Base-by-base conservation (phyloP, 2,329 filamentous ascomycete genomes). In the Claviceps capensis region DNA sequence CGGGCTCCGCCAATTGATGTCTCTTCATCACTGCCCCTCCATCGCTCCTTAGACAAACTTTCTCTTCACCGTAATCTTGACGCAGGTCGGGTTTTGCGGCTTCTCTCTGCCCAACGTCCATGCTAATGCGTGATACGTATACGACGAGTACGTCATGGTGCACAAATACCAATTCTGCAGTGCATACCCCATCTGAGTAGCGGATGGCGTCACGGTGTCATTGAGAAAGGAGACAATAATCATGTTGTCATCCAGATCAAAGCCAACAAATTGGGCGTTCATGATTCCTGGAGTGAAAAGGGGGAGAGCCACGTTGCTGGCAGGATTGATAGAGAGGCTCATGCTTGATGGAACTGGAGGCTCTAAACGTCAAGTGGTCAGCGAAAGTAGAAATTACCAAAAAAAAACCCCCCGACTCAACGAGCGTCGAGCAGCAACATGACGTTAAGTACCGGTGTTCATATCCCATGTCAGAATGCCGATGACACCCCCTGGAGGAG, bases 31-130 rank as follows among this genome's bases (percentile, higher is more conserved):
- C 8, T 42, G 4, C 1, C 8, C 17, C 43, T 17, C 43, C 22
- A 14, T n/a, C 43, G 6, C 17, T 8, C 9, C 5, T 11, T 55
- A 53, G 1, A 55, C 45, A 49, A 56, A 59, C 46, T 53, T 41
- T 30, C 59, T 52, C 50, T 48, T 44, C 5, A 61, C 59, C 34
- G 56, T 48, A 37, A 61, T 53, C 52, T 57, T 58, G 52, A 55
- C 47, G 54, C 59, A 61, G 50, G 50, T 59, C 3, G 57, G 57
- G 51, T 61, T 61, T 53, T 61, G 58, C 9, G 59, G 59, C 49
- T 52, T 52, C 11, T 4, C 43, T 11, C 13, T 49, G 22, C 48
- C 53, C 19, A 56, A 19, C 8, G 56, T 51, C 58, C 59, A 61
- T 44, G 19, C 49, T 9, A 61, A 49, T 19, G 54, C 56, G 22